phyloP scores from a whole-genome alignment of 2,329 filamentous ascomycete genomes.

The Epichloe amarillans region DNA sequence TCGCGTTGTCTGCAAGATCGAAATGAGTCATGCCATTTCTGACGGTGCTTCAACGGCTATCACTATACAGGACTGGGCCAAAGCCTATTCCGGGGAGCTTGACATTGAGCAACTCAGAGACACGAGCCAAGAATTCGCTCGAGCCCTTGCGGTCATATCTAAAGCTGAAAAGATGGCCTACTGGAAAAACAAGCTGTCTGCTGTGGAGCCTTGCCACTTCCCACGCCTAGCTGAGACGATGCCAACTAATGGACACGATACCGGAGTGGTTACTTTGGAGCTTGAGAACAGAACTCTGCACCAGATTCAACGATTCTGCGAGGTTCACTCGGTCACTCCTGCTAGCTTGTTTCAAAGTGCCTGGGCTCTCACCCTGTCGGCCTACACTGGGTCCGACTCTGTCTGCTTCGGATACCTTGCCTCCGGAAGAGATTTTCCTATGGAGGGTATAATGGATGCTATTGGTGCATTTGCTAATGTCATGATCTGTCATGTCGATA shows the following conservation, averaged over 20 bases:
- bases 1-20: conserved; percentile 5
- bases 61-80: conserved; percentile 2
- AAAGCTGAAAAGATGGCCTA: conserved; percentile 2
- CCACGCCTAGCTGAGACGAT: neutral
- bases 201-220: conserved; percentile 5
- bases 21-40: conserved; percentile 7
- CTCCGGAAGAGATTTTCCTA: conserved; percentile 5
- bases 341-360: conserved; percentile 5
- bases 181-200: conserved; percentile 6
- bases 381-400: conserved; percentile 5
- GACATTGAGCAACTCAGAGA: neutral
- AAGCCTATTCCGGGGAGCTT: conserved; percentile 3
- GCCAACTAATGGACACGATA: neutral
- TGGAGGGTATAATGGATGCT: conserved; percentile 2
- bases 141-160: conserved; percentile 1
- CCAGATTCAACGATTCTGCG: conserved; percentile 1
- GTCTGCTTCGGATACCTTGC: conserved; percentile 8
- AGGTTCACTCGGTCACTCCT: conserved; percentile 1
- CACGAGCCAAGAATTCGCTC: neutral
- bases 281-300: neutral
- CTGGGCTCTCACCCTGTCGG: conserved; percentile 8
- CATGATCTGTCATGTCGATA: conserved; percentile 6
- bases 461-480: conserved; percentile 7
- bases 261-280: neutral
- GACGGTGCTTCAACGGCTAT: conserved; percentile 6